Evolutionary conservation across 2,329 filamentous ascomycete genomes (phyloP).

Genomic region (Thelonectria discophora): DNA sequence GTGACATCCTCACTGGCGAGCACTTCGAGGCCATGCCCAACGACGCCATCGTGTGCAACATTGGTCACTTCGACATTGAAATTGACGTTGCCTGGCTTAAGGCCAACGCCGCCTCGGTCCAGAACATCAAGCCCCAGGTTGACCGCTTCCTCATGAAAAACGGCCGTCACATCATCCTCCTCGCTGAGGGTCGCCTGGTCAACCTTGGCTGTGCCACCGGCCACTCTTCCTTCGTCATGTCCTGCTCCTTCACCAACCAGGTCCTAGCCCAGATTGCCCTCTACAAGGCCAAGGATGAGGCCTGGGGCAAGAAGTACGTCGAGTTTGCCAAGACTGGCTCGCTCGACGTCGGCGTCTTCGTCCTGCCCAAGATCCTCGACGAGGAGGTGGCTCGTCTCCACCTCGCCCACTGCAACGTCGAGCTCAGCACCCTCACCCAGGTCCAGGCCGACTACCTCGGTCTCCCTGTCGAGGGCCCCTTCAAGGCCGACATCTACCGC

Average conservation of each 20-base stretch:
- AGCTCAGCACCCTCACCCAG: constrained; percentile 85
- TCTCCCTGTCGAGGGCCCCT: constrained; percentile 86
- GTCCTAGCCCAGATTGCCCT: constrained; percentile 99
- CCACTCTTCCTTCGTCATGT: constrained; percentile 99
- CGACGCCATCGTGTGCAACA: constrained; percentile 99
- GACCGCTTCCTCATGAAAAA: constrained; percentile 95
- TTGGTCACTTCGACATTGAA: constrained; percentile 99
- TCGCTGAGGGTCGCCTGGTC: constrained; percentile 98
- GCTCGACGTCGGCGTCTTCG: constrained; percentile 92
- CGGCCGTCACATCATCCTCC: constrained; percentile 97
- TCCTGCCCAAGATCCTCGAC: constrained; percentile 95
- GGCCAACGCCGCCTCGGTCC: constrained; percentile 89
- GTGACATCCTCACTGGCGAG: constrained; percentile 90
- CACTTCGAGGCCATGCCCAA: constrained; percentile 98
- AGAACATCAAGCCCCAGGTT: constrained; percentile 99
- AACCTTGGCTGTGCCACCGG: constrained; percentile 99
- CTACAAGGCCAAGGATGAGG: constrained; percentile 89
- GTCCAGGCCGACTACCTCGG: constrained; percentile 96
- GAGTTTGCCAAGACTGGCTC: constrained; percentile 95
- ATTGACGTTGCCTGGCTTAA: constrained; percentile 99
- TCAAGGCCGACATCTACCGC: constrained; percentile 85
- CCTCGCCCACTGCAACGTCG: constrained; percentile 90
- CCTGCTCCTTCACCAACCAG: constrained; percentile 99
- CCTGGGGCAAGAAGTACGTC: constrained; percentile 91
- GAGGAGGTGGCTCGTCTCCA: constrained; percentile 98